Percentiles rank a stretch among this genome's conserved stretches.
Conservation (phyloP, 768 basidiomycete genomes). For the Saitozyma sp. region DNA sequence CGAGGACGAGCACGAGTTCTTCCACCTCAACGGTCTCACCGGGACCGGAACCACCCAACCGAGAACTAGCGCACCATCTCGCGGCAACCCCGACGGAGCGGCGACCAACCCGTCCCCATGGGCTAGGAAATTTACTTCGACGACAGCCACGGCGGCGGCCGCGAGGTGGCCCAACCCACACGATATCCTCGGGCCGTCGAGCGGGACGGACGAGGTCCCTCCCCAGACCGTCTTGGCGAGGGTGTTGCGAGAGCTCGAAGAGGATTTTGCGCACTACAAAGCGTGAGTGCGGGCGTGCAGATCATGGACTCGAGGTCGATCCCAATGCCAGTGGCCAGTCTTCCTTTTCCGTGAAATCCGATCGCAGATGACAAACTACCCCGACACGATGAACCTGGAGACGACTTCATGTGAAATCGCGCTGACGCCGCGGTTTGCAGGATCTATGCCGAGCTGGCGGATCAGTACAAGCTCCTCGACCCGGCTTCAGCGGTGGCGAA, state of each 20-base stretch:
- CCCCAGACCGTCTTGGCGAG: conserved; percentile 83
- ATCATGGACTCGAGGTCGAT: not conserved
- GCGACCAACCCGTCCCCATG: not conserved
- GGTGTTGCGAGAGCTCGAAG: conserved; percentile 84
- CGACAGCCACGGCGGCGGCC: not conserved
- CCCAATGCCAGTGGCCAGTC: no score
- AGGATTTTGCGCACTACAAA: conserved; percentile 93
- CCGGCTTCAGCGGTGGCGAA: conserved; percentile 76
- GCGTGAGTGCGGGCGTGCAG: conserved; percentile 61
- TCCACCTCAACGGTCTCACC: not conserved
- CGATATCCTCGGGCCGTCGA: not conserved
- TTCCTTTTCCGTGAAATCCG: not conserved
- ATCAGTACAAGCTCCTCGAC: conserved; percentile 89
- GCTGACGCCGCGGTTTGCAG: conserved; percentile 55
- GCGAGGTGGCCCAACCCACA: no score
- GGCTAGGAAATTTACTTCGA: not conserved
- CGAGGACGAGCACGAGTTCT: conserved; percentile 68
- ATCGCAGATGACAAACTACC: not conserved
- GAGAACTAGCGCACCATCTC: not conserved
- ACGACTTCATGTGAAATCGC: no score
- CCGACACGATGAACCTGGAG: not conserved
- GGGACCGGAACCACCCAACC: not conserved
- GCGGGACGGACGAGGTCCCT: conserved; percentile 60
- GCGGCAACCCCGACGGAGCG: not conserved
- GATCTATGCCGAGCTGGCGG: conserved; percentile 84